Evolutionary conservation across 2,329 filamentous ascomycete species (phyloP).

Genomic region (Stemphylium vesicarium): DNA sequence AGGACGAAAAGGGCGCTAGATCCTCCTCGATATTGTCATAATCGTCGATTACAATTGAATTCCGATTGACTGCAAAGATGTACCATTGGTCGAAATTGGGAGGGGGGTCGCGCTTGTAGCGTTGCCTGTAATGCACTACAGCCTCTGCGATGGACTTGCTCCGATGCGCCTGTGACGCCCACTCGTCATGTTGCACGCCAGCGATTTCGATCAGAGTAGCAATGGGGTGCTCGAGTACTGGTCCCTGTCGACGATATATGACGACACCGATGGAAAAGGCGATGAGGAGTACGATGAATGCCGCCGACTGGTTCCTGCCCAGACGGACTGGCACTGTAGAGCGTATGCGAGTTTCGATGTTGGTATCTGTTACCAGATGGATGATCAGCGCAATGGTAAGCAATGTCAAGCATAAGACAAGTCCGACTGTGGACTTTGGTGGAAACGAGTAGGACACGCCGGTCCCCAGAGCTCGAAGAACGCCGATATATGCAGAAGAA

Average conservation of each 20-base stretch:
- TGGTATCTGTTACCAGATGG: conserved; percentile 38
- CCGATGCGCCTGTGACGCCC: conserved; percentile 54
- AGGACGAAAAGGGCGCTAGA: conserved; percentile 61
- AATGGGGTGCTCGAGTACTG: conserved; percentile 60
- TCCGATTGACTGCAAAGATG: conserved; percentile 59
- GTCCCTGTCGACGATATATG: conserved; percentile 50
- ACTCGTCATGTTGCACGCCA: conserved; percentile 56
- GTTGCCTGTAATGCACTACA: conserved; percentile 57
- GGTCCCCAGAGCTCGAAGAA: conserved; percentile 41
- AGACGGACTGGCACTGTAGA: conserved; percentile 40
- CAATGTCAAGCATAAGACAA: conserved; percentile 37
- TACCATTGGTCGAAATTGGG: conserved; percentile 68
- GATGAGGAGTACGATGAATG: conserved; percentile 51
- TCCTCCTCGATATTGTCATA: conserved; percentile 66
- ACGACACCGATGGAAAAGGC: conserved; percentile 40
- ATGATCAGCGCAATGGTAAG: conserved; percentile 42
- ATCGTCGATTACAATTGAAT: conserved; percentile 63
- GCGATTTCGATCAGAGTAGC: conserved; percentile 61
- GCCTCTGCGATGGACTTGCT: conserved; percentile 59
- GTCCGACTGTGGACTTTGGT: conserved; percentile 41
- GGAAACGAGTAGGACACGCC: conserved; percentile 44
- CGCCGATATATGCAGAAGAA: conserved; percentile 43
- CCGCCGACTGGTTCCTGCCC: conserved; percentile 39
- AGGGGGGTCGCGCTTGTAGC: conserved; percentile 63
- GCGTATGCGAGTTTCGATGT: conserved; percentile 37